Evolutionary conservation across 2,329 filamentous ascomycete genomes (phyloP), one percentile per base, ranked within the genome.

Genomic region (Colletotrichum sp.): DNA sequence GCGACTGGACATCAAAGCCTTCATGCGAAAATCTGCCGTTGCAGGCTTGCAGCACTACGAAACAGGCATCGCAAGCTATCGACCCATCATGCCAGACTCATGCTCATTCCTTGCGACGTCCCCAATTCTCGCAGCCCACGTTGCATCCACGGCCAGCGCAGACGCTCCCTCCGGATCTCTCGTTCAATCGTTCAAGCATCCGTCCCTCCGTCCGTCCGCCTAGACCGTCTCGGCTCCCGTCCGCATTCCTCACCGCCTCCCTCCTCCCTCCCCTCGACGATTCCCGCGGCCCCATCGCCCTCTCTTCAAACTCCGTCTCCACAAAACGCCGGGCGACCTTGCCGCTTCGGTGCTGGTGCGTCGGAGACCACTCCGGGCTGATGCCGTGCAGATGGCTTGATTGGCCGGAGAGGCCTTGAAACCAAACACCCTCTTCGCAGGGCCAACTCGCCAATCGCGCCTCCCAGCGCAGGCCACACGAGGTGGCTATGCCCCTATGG

Each of bases 321-420:
- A 66, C 26, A 62, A 52, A 63, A 64, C 28, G 1, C 70, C 70
- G 73, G 70, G 28, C 60, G 64, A 59, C 44, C 70, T 73, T 76
- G 65, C 75, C 72, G 60, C 66, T 75, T 76, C 60, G 36, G 75
- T 74, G 26, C 62, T 76, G 72, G 75, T 70, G 71, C 18, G 71
- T 76, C 71, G 71, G 75, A 71, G 75, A 76, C 49, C 21, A n/a
- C 65, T 76, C 71, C 75, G 71, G 36, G 30, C 16, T n/a, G 28
- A 55, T 18, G n/a, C 8, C 30, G 28, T 44, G 60, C 60, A 65
- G 63, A 52, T 28, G 24, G 52, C 30, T 32, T 70, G 60, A 75
- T 76, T 76, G 75, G 75, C 55, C 49, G 62, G 49, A 16, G 12
- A 6, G 8, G n/a, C 55, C 60, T 57, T 55, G 66, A 39, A 70